Evolutionary conservation across 805 yeast species (phyloP).

Genomic region (Torulaspora maleeae): DNA sequence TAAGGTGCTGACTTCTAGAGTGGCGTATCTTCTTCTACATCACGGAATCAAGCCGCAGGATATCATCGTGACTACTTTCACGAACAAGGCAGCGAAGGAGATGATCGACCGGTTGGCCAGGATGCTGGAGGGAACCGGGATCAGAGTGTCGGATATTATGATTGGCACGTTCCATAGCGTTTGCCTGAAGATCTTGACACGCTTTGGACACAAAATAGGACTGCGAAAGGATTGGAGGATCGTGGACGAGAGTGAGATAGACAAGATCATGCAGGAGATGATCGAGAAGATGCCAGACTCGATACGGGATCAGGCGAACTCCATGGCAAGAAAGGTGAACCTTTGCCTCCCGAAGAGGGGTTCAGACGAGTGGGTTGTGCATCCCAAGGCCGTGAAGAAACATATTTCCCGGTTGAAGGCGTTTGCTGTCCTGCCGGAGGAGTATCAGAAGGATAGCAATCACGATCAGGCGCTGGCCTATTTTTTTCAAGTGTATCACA

Average conservation of each 20-base stretch:
- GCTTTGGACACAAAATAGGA: slow-evolving; percentile 52
- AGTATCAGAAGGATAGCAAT: slow-evolving; percentile 30
- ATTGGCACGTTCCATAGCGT: slow-evolving; percentile 91
- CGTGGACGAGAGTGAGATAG: slow-evolving; percentile 62
- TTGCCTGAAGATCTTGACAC: slow-evolving; percentile 55
- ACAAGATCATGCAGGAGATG: slow-evolving; percentile 34
- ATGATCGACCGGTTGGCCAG: slow-evolving; percentile 59
- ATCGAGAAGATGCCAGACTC: slow-evolving; percentile 35
- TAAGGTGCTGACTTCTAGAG: slow-evolving; percentile 71
- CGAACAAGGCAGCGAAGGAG: slow-evolving; percentile 88
- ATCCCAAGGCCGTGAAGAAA: slow-evolving; percentile 39
- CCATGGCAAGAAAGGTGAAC: slow-evolving; percentile 28
- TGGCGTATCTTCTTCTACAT: slow-evolving; percentile 58
- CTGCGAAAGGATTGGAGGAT: slow-evolving; percentile 43
- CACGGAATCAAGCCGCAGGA: slow-evolving; percentile 52
- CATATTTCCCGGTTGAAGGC: slow-evolving; percentile 57
- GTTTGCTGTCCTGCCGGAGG: slow-evolving; percentile 43
- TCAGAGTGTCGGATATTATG: slow-evolving; percentile 43
- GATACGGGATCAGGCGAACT: slow-evolving; percentile 32
- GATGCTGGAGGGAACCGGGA: slow-evolving; percentile 32
- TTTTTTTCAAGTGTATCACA: slow-evolving; percentile 53
- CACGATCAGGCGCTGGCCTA: slow-evolving; percentile 35
- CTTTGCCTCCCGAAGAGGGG: slow-evolving; percentile 26
- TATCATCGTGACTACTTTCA: slow-evolving; percentile 85
- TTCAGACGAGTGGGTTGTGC: slow-evolving; percentile 37